These are phyloP conservation scores for Cladosporium sphaerospermum DNA, from an alignment of 2,329 filamentous ascomycete species.

Conservation along the genomic window DNA sequence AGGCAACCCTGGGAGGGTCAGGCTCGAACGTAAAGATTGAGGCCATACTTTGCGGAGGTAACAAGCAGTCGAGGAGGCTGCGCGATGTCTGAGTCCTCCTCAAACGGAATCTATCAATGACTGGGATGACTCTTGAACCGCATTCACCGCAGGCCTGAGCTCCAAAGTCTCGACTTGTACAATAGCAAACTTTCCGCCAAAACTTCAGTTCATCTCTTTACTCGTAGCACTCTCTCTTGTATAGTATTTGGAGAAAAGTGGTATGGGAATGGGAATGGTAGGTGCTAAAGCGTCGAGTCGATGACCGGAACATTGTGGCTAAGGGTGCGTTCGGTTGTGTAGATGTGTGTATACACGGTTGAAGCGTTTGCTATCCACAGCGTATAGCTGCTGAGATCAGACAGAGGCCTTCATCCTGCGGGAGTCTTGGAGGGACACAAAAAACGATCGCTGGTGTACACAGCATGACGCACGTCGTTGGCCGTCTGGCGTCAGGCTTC, in stretches of 20 bases:
- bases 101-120: no score
- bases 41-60: slow-evolving; percentile 54
- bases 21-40: slow-evolving; percentile 95
- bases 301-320: slow-evolving; percentile 47
- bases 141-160: no score
- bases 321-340: neutral
- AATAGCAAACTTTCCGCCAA: neutral
- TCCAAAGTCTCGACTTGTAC: neutral
- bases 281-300: slow-evolving; percentile 42
- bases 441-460: no score
- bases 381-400: neutral
- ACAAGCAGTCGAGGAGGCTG: no score
- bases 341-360: neutral
- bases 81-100: no score
- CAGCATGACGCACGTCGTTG: no score
- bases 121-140: no score
- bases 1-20: slow-evolving; percentile 79
- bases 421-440: neutral
- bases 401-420: neutral
- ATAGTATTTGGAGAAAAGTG: slow-evolving; percentile 39
- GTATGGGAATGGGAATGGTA: slow-evolving; percentile 48
- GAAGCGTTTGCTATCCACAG: neutral
- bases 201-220: neutral
- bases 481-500: no score
- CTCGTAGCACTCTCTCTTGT: neutral